These are phyloP conservation scores for Penicillium egyptiacum DNA, from an alignment of 495 filamentous ascomycete species.

Conservation along the genomic window DNA sequence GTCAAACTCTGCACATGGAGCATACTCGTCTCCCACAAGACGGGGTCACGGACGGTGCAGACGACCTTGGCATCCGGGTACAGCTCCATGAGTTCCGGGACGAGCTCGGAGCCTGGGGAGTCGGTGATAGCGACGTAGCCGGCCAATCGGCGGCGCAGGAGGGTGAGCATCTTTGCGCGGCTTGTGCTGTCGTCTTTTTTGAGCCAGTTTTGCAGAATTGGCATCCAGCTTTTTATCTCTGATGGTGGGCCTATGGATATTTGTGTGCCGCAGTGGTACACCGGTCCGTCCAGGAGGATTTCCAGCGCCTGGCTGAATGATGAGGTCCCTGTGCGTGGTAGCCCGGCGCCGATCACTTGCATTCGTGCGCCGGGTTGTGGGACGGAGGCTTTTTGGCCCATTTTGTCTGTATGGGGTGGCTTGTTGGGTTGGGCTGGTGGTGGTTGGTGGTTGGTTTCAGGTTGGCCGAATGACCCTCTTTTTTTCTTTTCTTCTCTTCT, in stretches of 20 bases:
- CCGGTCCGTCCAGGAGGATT: constrained; percentile 40
- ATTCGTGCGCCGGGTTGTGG: constrained; percentile 24
- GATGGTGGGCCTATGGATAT: constrained; percentile 17
- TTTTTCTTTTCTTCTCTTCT: not conserved
- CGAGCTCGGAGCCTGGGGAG: constrained; percentile 14
- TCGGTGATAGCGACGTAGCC: constrained; percentile 20
- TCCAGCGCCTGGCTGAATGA: constrained; percentile 46
- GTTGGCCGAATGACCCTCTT: not conserved
- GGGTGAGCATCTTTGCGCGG: constrained; percentile 5
- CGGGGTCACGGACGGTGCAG: constrained; percentile 18
- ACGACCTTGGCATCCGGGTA: constrained; percentile 20
- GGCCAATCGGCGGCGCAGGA: constrained; percentile 12
- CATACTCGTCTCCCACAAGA: constrained; percentile 16
- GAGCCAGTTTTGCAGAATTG: constrained; percentile 10
- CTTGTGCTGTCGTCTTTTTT: constrained; percentile 4
- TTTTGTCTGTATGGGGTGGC: constrained; percentile 4
- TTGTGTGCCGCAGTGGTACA: constrained; percentile 23
- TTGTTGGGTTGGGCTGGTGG: not conserved
- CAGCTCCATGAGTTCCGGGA: constrained; percentile 19
- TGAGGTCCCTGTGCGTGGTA: constrained; percentile 49
- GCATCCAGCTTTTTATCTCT: constrained; percentile 18
- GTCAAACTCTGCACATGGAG: constrained; percentile 14
- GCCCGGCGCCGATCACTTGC: constrained; percentile 51
- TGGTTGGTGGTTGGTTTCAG: not conserved
- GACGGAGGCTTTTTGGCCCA: constrained; percentile 24